Base-by-base conservation (phyloP, 306 rosid genomes). In the Amphicarpaea edgeworthii region DNA sequence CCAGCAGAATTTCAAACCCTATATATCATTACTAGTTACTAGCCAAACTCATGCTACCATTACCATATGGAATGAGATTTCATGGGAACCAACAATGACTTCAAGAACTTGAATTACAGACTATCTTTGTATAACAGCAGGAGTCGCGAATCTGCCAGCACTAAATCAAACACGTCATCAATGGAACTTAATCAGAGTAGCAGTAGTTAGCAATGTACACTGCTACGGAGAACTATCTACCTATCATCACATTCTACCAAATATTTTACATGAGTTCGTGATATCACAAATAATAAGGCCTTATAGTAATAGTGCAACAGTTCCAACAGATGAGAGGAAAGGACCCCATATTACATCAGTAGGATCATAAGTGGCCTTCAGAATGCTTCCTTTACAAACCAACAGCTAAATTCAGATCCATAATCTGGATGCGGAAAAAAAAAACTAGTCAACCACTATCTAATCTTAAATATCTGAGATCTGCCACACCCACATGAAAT, bases 201-300 rank as follows among this genome's bases (percentile, higher is more conserved):
- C 79, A 80, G 76, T 38, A 80, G 89, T 89, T 85, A 84, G 97
- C 87, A 83, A 64, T 92, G 90, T 87, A 85, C 96, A 90, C 45
- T 82, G 85, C 93, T 85, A 80, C 81, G 77, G 43, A 68, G 61
- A 72, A 80, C 84, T 59, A 82, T 69, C 88, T 84, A 86, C 73
- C 77, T 73, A 81, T 85, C 83, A 73, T 73, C 75, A 81, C 83
- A 81, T 79, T 81, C 89, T 87, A 86, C 85, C 82, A 83, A 66
- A 83, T 85, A 92, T 84, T 84, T 77, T 92, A 92, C 96, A 92
- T 54, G 63, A 69, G 32, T 38, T 64, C 26, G 77, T 70, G 86
- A 71, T 82, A 77, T 71, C 24, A 55, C 67, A 63, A 40, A 64
- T 19, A 62, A 17, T 19, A 62, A 17, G 46, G 82, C 79, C 78